Evolutionary conservation across 257 asterid species (phyloP).

Genomic region (Leptodermis oblonga): DNA sequence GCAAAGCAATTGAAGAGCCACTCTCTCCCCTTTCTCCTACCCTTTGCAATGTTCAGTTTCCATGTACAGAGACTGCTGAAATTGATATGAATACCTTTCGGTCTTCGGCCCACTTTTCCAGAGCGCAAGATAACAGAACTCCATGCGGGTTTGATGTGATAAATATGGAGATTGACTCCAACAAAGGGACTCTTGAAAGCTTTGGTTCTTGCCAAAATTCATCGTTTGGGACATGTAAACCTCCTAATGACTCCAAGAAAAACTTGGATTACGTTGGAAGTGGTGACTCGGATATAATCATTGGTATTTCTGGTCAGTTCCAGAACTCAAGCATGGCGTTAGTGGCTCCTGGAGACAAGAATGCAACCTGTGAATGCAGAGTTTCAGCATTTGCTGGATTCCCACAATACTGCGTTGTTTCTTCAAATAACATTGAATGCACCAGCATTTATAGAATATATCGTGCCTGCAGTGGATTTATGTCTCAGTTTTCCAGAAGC

Average conservation of each 20-base stretch:
- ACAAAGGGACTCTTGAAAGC: conserved; percentile 21
- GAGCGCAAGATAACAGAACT: conserved; percentile 20
- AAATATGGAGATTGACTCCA: conserved; percentile 36
- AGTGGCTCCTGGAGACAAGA: conserved; percentile 31
- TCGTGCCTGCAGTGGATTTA: conserved; percentile 36
- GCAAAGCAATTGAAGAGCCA: conserved; percentile 64
- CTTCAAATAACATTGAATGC: conserved; percentile 38
- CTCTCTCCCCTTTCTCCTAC: conserved; percentile 66
- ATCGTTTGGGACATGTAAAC: conserved; percentile 18
- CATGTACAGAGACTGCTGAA: conserved; percentile 30
- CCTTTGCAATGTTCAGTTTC: conserved; percentile 28
- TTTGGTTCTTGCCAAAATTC: conserved; percentile 23
- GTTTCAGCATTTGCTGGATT: conserved; percentile 8
- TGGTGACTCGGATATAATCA: conserved; percentile 13
- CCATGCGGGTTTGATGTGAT: conserved; percentile 32
- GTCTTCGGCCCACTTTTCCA: conserved; percentile 25
- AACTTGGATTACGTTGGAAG: conserved; percentile 10
- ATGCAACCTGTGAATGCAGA: conserved; percentile 16
- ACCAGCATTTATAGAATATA: conserved; percentile 54
- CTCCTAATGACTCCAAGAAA: conserved; percentile 21
- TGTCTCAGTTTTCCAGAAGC: conserved; percentile 33
- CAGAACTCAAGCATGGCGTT: conserved; percentile 25
- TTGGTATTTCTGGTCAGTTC: conserved; percentile 21
- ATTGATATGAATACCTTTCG: conserved; percentile 27
- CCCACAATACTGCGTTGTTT: conserved; percentile 42